Evolutionary conservation across 2,329 filamentous ascomycete species (phyloP).

Genomic region (Mycosphaerella sp.): DNA sequence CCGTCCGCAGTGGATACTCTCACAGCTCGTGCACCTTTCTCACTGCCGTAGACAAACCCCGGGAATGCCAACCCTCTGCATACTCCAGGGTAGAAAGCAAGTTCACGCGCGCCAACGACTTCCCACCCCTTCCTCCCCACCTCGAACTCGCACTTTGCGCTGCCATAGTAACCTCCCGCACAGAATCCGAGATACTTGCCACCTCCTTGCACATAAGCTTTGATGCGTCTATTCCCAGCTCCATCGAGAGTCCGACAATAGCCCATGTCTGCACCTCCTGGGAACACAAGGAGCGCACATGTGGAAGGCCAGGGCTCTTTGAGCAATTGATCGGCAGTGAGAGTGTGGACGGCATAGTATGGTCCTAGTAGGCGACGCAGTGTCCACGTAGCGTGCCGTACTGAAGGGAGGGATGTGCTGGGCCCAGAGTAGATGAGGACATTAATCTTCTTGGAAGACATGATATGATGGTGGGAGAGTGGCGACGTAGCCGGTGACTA

Average conservation of each 20-base stretch:
- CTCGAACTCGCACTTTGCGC: constrained; percentile 80
- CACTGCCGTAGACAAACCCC: constrained; percentile 86
- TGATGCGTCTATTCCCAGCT: constrained; percentile 75
- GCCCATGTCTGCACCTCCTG: constrained; percentile 86
- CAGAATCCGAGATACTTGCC: constrained; percentile 88
- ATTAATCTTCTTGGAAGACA: constrained; percentile 63
- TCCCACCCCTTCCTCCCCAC: constrained; percentile 74
- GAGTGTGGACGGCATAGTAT: constrained; percentile 85
- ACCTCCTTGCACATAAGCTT: constrained; percentile 76
- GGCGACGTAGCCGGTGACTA: background rate
- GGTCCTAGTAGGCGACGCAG: constrained; percentile 79
- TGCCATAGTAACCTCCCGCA: constrained; percentile 89
- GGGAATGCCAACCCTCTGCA: constrained; percentile 82
- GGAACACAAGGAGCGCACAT: constrained; percentile 84
- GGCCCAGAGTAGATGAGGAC: constrained; percentile 87
- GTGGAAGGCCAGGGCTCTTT: constrained; percentile 87
- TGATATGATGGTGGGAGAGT: constrained; percentile 17
- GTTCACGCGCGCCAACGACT: constrained; percentile 76
- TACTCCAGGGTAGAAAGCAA: constrained; percentile 79
- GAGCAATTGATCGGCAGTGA: constrained; percentile 70
- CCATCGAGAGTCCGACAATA: constrained; percentile 88
- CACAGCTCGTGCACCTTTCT: constrained; percentile 71
- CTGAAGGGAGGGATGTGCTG: constrained; percentile 80
- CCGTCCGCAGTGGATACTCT: constrained; percentile 57
- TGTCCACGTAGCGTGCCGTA: constrained; percentile 81